Base-by-base conservation (phyloP, 345 rosid genomes). In the Aurinia saxatilis region DNA sequence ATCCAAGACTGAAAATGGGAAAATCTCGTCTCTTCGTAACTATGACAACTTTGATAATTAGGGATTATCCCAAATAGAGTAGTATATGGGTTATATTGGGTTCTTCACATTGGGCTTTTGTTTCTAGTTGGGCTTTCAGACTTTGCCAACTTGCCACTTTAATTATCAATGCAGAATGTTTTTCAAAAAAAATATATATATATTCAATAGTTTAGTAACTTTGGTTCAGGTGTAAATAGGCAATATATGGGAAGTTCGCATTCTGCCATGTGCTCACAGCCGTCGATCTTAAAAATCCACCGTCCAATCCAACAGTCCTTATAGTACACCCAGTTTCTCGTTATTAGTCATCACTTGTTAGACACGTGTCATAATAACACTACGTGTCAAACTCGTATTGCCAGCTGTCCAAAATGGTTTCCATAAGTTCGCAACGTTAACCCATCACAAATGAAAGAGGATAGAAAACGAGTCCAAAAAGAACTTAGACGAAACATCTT, bases 341-440 rank as follows among this genome's bases (percentile, higher is more conserved):
- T 17, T 17, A n/a, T 10, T n/a, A n/a, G n/a, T 5, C 31, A 11
- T 44, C 41, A 59, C 17, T 33, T 36, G 29, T 6, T 13, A n/a
- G 9, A 70, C 50, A 61, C 68, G 45, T 70, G 42, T 61, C 35
- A n/a, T 3, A 9, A 13, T 33, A 19, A 5, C 3, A 10, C 61
- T 63, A 69, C 68, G 73, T 69, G 73, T 62, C 74, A 6, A 30
- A 12, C 39, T 61, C 29, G 1, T 54, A 17, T 19, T 14, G 44
- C 29, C 74, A 70, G 33, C 63, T 70, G 68, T 45, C 27, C 46
- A 34, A 35, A 36, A 7, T 17, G 11, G 48, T 7, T 68, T 60
- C 67, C 52, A 68, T 60, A 68, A 60, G 49, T 68, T 51, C 8
- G 55, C 41, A 52, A 36, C 55, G 39, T 41, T 31, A 46, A 14